phyloP scores from a whole-genome alignment of 1,139 yeast species.

The Yamadazyma jaroonii region DNA sequence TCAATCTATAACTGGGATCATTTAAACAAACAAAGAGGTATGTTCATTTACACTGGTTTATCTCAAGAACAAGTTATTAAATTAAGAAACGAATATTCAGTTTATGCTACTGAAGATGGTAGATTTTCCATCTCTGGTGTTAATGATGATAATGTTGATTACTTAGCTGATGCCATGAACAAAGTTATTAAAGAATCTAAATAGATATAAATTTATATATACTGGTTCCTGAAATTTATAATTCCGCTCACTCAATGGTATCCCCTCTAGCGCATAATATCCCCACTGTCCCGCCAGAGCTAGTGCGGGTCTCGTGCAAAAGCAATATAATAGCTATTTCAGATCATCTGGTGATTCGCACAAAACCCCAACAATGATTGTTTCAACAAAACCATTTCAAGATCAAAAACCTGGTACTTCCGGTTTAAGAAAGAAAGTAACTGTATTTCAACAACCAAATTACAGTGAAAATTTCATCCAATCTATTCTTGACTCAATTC shows the following conservation, averaged over 20 bases:
- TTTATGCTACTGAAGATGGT: slow-evolving; percentile 86
- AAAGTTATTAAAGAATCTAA: slow-evolving; percentile 38
- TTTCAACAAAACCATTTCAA: slow-evolving; percentile 68
- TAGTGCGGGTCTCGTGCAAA: too few relatives aligned
- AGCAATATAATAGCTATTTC: too few relatives aligned
- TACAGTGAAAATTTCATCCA: slow-evolving; percentile 95
- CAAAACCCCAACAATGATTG: slow-evolving; percentile 12
- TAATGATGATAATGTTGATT: slow-evolving; percentile 74
- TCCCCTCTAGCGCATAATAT: background rate
- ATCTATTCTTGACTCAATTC: slow-evolving; percentile 79
- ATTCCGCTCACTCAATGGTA: too few relatives aligned
- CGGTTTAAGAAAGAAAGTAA: slow-evolving; percentile 89
- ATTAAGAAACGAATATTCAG: slow-evolving; percentile 68
- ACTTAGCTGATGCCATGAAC: slow-evolving; percentile 75
- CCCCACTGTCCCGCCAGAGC: background rate
- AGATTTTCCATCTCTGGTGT: slow-evolving; percentile 91
- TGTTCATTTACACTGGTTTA: slow-evolving; percentile 93
- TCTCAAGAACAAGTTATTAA: slow-evolving; percentile 63
- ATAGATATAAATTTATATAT: background rate
- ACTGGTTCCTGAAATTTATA: background rate
- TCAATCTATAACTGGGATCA: slow-evolving; percentile 77
- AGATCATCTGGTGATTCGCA: too few relatives aligned
- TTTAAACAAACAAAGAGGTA: slow-evolving; percentile 86
- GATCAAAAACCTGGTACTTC: slow-evolving; percentile 99
- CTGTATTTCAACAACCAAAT: slow-evolving; percentile 73